These are phyloP conservation scores for Suillus paluster DNA, from an alignment of 768 basidiomycete genomes.

Conservation along the genomic window DNA sequence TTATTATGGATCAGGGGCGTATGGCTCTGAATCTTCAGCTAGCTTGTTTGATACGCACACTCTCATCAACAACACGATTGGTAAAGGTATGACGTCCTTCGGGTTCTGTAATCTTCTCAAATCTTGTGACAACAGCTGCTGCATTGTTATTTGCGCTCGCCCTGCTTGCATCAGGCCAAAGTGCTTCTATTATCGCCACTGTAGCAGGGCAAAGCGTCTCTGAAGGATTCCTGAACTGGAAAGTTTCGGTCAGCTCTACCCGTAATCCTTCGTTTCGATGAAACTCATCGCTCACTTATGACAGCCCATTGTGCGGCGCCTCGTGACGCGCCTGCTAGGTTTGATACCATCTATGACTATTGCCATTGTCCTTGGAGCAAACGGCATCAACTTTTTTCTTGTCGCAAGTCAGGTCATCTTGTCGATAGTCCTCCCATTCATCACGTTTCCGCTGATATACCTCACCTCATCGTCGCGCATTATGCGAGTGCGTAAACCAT, in stretches of 20 bases:
- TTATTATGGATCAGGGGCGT: too few relatives aligned
- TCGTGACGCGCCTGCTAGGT: constrained; percentile 80
- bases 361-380: constrained; percentile 69
- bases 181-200: constrained; percentile 87
- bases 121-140: constrained; percentile 55
- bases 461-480: too few relatives aligned
- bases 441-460: constrained; percentile 78
- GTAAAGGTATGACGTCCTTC: constrained; percentile 52
- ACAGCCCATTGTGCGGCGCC: constrained; percentile 76
- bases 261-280: constrained; percentile 14
- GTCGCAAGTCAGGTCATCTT: constrained; percentile 86
- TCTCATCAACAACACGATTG: constrained; percentile 69
- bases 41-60: constrained; percentile 86
- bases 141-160: constrained; percentile 90
- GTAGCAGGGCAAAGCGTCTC: too few relatives aligned
- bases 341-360: constrained; percentile 84
- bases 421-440: constrained; percentile 82
- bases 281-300: constrained; percentile 31
- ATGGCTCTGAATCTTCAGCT: too few relatives aligned
- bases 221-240: too few relatives aligned
- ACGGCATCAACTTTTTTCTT: constrained; percentile 78
- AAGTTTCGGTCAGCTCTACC: constrained; percentile 62
- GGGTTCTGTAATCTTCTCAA: background rate
- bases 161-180: constrained; percentile 84
- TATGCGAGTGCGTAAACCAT: constrained; percentile 63